Percentiles rank a stretch among this genome's conserved stretches.
Evolutionary conservation across 441 rosid species (phyloP).

Genomic region (Eruca vesicaria): DNA sequence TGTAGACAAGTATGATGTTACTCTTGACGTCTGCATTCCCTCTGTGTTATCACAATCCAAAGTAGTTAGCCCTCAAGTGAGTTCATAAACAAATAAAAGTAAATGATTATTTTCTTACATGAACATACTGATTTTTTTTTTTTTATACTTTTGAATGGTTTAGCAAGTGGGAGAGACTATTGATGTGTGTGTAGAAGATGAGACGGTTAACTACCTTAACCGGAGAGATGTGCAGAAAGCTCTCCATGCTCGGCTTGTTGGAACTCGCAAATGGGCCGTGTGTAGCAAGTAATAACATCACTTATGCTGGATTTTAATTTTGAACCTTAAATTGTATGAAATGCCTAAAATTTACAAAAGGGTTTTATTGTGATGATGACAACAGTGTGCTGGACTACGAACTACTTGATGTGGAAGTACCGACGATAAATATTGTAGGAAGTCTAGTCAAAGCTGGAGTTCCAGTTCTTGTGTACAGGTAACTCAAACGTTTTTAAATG

Average conservation of each 20-base stretch:
- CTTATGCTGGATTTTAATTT: neutral
- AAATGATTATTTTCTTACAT: too few species aligned
- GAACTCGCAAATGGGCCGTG: constrained; percentile 72
- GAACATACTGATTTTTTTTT: neutral
- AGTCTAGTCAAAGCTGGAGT: constrained; percentile 5
- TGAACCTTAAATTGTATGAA: neutral
- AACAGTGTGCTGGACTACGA: constrained; percentile 6
- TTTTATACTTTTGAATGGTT: neutral
- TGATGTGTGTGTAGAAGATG: constrained; percentile 95
- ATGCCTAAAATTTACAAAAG: neutral
- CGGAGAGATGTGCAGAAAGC: constrained; percentile 86
- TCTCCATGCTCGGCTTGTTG: constrained; percentile 89
- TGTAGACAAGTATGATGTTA: constrained; percentile 94
- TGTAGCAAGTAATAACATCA: constrained; percentile 77
- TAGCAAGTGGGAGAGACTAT: constrained; percentile 68
- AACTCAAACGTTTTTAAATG: neutral
- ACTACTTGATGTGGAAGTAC: constrained; percentile 2
- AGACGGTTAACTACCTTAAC: constrained; percentile 82
- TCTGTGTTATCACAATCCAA: constrained; percentile 86
- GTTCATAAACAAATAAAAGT: neutral
- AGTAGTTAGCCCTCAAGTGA: constrained; percentile 64
- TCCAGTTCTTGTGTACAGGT: constrained; percentile 11
- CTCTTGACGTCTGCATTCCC: constrained; percentile 91
- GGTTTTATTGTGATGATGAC: neutral
- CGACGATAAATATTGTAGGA: constrained; percentile 1